phyloP scores from a whole-genome alignment of 2,329 filamentous ascomycete genomes.

The Fusarium mexicanum region DNA sequence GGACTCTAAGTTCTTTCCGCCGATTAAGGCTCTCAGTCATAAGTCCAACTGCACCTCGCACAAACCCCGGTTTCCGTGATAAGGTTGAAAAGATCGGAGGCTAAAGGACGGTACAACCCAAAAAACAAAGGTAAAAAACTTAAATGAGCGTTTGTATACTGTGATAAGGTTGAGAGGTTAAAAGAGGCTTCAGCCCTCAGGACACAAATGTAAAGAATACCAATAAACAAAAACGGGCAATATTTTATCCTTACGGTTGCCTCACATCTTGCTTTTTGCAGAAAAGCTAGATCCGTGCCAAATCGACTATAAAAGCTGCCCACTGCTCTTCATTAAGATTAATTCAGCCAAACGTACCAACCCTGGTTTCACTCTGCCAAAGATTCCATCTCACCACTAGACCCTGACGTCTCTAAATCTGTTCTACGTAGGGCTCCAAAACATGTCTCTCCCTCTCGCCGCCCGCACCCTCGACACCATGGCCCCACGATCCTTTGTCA shows the following conservation, averaged over 20 bases:
- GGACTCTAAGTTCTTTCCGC: too few species aligned
- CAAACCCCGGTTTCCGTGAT: background rate
- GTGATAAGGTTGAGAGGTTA: too few species aligned
- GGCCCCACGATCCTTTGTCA: background rate
- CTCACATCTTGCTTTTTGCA: background rate
- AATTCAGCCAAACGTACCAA: background rate
- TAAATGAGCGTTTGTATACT: too few species aligned
- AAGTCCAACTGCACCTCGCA: background rate
- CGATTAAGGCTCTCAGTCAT: too few species aligned
- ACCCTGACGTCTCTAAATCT: background rate
- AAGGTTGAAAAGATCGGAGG: too few species aligned
- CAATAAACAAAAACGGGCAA: too few species aligned
- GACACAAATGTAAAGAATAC: too few species aligned
- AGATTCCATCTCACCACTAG: background rate
- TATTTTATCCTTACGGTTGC: too few species aligned
- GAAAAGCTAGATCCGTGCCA: background rate
- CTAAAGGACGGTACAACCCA: too few species aligned
- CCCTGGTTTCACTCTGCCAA: background rate
- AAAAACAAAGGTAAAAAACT: too few species aligned
- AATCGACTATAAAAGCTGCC: background rate
- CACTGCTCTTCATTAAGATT: background rate
- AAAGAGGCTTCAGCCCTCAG: too few species aligned
- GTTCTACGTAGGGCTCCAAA: background rate
- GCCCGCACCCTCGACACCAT: background rate
- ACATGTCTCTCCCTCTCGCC: background rate